Evolutionary conservation across 1,284 basidiomycete species (phyloP).

Genomic region (Heterobasidion irregulare): DNA sequence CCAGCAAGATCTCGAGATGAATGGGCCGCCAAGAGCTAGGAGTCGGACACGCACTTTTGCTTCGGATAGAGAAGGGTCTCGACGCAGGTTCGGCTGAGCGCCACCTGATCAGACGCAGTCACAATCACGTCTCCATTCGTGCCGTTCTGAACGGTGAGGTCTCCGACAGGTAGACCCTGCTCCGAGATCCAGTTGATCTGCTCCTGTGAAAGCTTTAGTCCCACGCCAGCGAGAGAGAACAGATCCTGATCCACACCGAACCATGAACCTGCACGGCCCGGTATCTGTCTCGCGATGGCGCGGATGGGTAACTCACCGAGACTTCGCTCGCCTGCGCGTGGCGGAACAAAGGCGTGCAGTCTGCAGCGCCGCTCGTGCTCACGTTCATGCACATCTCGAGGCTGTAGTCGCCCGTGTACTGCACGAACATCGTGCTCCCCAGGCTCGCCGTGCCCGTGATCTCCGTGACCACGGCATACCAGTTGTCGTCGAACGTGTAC

Average conservation of each 20-base stretch:
- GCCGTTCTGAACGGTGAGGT: neutral
- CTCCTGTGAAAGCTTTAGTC: too few relatives aligned
- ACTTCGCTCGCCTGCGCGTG: neutral
- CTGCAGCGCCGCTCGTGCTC: neutral
- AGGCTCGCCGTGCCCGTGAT: neutral
- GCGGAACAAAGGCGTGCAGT: neutral
- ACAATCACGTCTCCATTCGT: neutral
- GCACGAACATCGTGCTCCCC: neutral
- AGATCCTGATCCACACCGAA: too few relatives aligned
- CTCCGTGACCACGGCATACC: neutral
- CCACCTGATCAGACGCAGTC: neutral
- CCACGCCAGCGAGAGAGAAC: too few relatives aligned
- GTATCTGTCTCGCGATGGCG: neutral
- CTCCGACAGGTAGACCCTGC: too few relatives aligned
- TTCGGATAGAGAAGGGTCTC: neutral
- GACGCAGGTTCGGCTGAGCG: neutral
- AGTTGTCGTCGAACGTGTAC: neutral
- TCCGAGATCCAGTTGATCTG: too few relatives aligned
- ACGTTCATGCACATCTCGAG: neutral
- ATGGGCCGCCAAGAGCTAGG: neutral
- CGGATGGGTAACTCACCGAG: neutral
- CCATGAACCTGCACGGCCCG: neutral
- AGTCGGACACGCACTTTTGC: neutral
- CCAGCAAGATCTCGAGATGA: neutral
- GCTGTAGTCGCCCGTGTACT: neutral